Evolutionary conservation across 164 flowering plant genomes (phyloP), one percentile per base, ranked within the genome.

Genomic region (Buxus sempervirens): DNA sequence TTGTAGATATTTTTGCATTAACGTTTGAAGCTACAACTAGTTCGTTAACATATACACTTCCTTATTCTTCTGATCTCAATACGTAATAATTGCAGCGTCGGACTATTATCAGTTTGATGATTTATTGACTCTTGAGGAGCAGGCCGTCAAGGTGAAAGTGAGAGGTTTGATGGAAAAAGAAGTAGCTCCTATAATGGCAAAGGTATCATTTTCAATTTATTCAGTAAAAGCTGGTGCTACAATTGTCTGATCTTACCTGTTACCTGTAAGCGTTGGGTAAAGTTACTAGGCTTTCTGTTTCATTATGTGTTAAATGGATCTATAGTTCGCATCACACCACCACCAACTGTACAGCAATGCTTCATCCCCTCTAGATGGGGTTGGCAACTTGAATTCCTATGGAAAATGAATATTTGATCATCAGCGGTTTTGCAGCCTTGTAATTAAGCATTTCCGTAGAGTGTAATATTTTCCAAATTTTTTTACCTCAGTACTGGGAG

Each of bases 61-160:
- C 45, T 54, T 28, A 28, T 60, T 15, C 22, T 51, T 14, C 38
- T 48, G 1, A 19, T 49, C 10, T 36, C 36, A 3, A 54, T 49
- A 13, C 20, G 25, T 53, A 36, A 41, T 24, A 53, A 38, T 70
- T 73, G 28, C 90, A 95, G 99, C 72, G 24, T 92, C 97, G 9
- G 98, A 95, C 76, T 95, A 89, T 78, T 95, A 83, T 79, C 91
- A 87, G 21, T 82, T 82, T 74, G 82, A 84, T 83, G 99, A 95
- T 75, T 74, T 95, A 25, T 83, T 95, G 75, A 87, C 84, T 58
- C 76, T 81, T 8, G 96, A 85, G 83, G 97, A 92, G 82, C 86
- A 76, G 72, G 82, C 84, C 41, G 16, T 87, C 63, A 75, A 87
- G 68, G 64, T 45, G 68, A 88, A 74, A 82, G 90, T 92, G 27